Percentiles rank a stretch among this genome's conserved stretches.
These are phyloP conservation scores for Hypoxylon perforatum DNA, from an alignment of 495 filamentous ascomycete genomes.

Conservation along the genomic window DNA sequence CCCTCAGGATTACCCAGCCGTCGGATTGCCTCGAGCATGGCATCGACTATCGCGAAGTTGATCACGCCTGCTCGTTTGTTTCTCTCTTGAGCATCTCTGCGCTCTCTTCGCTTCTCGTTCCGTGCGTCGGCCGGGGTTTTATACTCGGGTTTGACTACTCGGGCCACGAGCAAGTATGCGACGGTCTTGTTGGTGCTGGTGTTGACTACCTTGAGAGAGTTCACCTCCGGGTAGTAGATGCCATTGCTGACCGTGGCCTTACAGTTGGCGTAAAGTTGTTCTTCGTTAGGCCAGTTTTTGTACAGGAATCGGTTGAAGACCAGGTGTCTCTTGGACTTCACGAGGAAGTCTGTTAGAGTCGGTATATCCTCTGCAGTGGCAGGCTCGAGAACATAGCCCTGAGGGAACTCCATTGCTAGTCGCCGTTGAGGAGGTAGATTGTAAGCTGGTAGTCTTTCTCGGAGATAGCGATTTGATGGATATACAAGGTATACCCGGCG, in stretches of 20 bases:
- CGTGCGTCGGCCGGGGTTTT: too few species aligned
- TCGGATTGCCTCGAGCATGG: neutral
- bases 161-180: constrained; percentile 16
- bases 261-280: constrained; percentile 33
- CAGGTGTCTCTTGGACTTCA: constrained; percentile 43
- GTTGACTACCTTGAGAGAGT: constrained; percentile 17
- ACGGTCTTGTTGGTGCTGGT: constrained; percentile 8
- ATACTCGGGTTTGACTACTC: too few species aligned
- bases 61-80: too few species aligned
- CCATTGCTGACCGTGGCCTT: constrained; percentile 18
- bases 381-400: constrained; percentile 29
- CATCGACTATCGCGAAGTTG: constrained; percentile 2
- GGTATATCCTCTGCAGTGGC: constrained; percentile 33
- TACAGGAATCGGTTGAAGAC: constrained; percentile 50
- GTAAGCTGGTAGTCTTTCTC: too few species aligned
- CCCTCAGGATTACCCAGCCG: constrained; percentile 1
- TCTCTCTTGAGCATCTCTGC: too few species aligned
- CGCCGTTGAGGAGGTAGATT: neutral
- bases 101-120: too few species aligned
- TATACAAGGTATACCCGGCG: too few species aligned
- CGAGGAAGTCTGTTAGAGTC: constrained; percentile 35
- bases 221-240: constrained; percentile 9
- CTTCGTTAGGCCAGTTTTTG: constrained; percentile 45
- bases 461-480: too few species aligned
- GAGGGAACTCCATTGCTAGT: constrained; percentile 1